These are phyloP conservation scores for Fusarium veterinarium DNA, from an alignment of 2,329 filamentous ascomycete species.

Conservation along the genomic window DNA sequence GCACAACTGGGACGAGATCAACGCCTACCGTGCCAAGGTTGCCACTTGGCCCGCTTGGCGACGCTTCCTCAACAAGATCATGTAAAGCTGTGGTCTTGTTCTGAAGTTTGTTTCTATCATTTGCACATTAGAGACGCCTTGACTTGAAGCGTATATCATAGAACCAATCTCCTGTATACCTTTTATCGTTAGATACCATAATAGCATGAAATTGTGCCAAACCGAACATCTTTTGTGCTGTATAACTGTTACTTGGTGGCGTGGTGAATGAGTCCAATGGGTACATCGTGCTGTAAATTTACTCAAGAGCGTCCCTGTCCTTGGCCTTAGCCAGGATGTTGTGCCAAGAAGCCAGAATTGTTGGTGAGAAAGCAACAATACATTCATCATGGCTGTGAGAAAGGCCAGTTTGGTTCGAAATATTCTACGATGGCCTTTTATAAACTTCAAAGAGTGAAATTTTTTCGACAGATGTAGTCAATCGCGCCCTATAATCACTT, in stretches of 20 bases:
- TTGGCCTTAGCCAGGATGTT: neutral
- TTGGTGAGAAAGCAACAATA: neutral
- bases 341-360: neutral
- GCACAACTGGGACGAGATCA: slow-evolving; percentile 73
- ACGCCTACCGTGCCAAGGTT: slow-evolving; percentile 62
- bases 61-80: slow-evolving; percentile 52
- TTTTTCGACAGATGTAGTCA: neutral
- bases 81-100: slow-evolving; percentile 45
- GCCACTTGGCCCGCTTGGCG: slow-evolving; percentile 65
- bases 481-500: slow-evolving; percentile 21
- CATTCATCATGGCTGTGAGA: neutral
- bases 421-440: neutral
- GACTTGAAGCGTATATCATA: neutral
- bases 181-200: slow-evolving; percentile 42
- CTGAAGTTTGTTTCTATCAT: neutral
- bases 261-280: neutral
- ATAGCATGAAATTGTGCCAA: slow-evolving; percentile 10
- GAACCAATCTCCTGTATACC: slow-evolving; percentile 28
- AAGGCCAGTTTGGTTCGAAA: neutral
- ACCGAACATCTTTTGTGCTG: neutral
- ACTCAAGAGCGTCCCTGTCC: neutral
- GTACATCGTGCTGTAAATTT: too few species aligned
- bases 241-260: neutral
- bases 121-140: neutral
- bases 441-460: neutral